Percentiles rank a stretch among this genome's conserved stretches.
These are phyloP conservation scores for Selaginella tamariscina DNA, from an alignment of 75 land plant species.

Conservation along the genomic window DNA sequence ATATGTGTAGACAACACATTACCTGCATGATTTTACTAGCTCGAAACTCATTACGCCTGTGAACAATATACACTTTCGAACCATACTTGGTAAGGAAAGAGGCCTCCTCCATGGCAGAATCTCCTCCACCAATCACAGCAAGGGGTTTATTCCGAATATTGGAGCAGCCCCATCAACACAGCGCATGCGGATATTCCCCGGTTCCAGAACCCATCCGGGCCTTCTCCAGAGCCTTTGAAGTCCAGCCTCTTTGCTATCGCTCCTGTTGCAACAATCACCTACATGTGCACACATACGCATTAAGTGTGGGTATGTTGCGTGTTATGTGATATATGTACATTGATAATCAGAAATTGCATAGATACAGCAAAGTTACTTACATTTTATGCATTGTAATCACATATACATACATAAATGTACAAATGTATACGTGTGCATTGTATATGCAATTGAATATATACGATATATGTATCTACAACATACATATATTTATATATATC, in stretches of 20 bases:
- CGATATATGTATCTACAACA: too few species aligned
- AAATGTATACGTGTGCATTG: too few species aligned
- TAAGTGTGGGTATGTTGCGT: too few species aligned
- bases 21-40: slow-evolving; percentile 12
- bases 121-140: slow-evolving; percentile 9
- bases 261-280: slow-evolving; percentile 11
- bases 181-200: slow-evolving; percentile 5
- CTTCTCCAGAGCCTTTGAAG: slow-evolving; percentile 4
- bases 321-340: too few species aligned
- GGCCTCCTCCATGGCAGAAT: slow-evolving; percentile 12
- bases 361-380: too few species aligned
- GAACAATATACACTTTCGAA: slow-evolving; percentile 2
- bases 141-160: slow-evolving; percentile 8
- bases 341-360: too few species aligned
- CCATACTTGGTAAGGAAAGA: slow-evolving; percentile 6
- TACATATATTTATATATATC: too few species aligned
- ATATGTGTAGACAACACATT: too few species aligned
- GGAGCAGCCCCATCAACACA: slow-evolving; percentile 10
- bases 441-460: too few species aligned
- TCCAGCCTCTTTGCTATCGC: slow-evolving; percentile 1
- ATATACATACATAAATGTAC: too few species aligned
- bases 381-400: too few species aligned
- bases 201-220: slow-evolving; percentile 6
- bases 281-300: too few species aligned
- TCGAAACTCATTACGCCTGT: neutral